Base-by-base conservation (phyloP, 2,329 filamentous ascomycete genomes). In the Moelleriella libera region DNA sequence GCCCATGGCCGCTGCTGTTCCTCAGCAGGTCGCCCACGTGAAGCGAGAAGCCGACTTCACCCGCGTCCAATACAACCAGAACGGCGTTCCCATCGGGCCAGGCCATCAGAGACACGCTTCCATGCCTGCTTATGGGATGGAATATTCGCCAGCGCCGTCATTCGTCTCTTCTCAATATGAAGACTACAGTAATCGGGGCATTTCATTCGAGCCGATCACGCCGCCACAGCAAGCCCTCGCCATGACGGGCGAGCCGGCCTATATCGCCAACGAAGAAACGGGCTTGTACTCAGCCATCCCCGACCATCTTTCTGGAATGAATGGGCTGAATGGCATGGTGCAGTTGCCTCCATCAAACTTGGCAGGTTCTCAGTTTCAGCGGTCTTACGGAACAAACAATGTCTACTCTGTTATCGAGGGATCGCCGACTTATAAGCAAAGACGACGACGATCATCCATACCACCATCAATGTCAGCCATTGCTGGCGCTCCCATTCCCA, bases 151-250 rank as follows among this genome's bases (percentile, higher is more conserved):
- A 47, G 92, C 92, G 0, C 92, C 92, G 2, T 97, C 92, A 1
- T 97, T 97, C 60, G 89, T 95, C 46, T 97, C 92, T n/a, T 97
- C 92, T 1, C 89, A 96, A 59, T 95, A 90, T 59, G 92, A 97
- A 62, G 90, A 97, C 64, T 98, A 96, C 73, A 94, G 88, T 77
- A 90, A 89, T 63, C 85, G 92, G 49, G 92, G 88, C 46, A 81
- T 97, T 59, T 97, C 90, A 3, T 98, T 90, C 63, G 92, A 98
- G 73, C 92, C 92, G 46, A 81, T 98, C 56, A 98, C 92, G 0
- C 92, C 92, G 49, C 92, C 92, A 12, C 92, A 97, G 63, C 88
- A 96, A 66, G 80, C 85, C 11, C 69, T 92, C 50, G 82, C 78
- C 52, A 82, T 95, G 54, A 79, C 84, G 50, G 76, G 83, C 41